A percentile compares a stretch with the other conserved stretches of the same genome.
Conservation (phyloP, 768 basidiomycete genomes). For the Peribolospora kevripleyi region DNA sequence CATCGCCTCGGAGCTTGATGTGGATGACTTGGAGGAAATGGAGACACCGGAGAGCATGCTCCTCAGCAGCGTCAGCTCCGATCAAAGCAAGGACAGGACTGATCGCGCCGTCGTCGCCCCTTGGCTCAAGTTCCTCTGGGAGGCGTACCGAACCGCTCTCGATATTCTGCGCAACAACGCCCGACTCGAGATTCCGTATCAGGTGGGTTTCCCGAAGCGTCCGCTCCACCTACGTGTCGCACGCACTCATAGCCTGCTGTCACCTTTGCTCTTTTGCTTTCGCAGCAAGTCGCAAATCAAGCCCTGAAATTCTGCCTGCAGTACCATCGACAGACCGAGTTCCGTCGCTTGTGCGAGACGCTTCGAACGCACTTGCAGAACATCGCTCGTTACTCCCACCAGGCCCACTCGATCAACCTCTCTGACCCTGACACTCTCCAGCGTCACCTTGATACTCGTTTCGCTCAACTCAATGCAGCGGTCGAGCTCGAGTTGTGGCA, state of each 20-base stretch:
- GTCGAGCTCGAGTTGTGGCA: conserved; percentile 98
- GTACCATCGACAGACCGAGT: conserved; percentile 85
- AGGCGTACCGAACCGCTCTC: conserved; percentile 81
- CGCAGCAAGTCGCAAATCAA: conserved; percentile 77
- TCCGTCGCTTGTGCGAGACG: conserved; percentile 86
- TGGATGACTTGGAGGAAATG: conserved; percentile 85
- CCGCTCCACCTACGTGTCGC: not conserved
- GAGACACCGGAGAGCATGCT: conserved; percentile 84
- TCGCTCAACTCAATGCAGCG: conserved; percentile 83
- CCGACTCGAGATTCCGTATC: conserved; percentile 74
- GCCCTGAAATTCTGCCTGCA: conserved; percentile 91
- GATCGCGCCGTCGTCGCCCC: conserved; percentile 87
- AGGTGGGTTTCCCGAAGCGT: conserved; percentile 29
- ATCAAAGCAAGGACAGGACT: conserved; percentile 79
- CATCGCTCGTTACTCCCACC: conserved; percentile 82
- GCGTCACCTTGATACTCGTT: conserved; percentile 86
- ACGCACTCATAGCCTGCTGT: not conserved
- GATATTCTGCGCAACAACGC: conserved; percentile 94
- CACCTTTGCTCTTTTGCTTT: not conserved
- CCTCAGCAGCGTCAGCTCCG: conserved; percentile 64
- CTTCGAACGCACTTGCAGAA: conserved; percentile 82
- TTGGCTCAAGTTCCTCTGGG: conserved; percentile 97
- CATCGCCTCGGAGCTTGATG: conserved; percentile 33
- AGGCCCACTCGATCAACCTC: conserved; percentile 81
- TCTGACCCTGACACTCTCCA: conserved; percentile 84